A percentile compares a stretch with the other conserved stretches of the same genome.
These are phyloP conservation scores for Pseudogymnoascus verrucosus DNA, from an alignment of 2,329 filamentous ascomycete genomes.

Conservation along the genomic window DNA sequence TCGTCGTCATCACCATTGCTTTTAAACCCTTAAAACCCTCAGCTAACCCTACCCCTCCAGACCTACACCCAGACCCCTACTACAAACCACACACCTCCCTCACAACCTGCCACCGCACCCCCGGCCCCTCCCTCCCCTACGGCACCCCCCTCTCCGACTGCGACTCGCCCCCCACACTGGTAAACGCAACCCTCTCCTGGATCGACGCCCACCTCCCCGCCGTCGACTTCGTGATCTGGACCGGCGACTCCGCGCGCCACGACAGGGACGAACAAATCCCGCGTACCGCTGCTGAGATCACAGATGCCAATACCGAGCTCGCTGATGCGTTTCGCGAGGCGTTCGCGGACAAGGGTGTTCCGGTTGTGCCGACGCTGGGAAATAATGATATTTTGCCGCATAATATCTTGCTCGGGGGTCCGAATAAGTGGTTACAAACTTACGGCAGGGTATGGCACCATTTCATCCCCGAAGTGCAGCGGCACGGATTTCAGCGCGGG, in stretches of 20 bases:
- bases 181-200: slow-evolving; percentile 89
- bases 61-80: slow-evolving; percentile 84
- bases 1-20: slow-evolving; percentile 9
- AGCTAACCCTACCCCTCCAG: slow-evolving; percentile 37
- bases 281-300: slow-evolving; percentile 66
- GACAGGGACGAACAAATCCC: slow-evolving; percentile 79
- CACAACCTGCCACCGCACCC: slow-evolving; percentile 69
- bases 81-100: slow-evolving; percentile 72
- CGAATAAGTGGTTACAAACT: slow-evolving; percentile 74
- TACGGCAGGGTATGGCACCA: slow-evolving; percentile 73
- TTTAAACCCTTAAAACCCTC: not conserved
- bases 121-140: slow-evolving; percentile 70
- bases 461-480: slow-evolving; percentile 88
- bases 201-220: slow-evolving; percentile 70
- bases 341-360: slow-evolving; percentile 57
- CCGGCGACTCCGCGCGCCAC: slow-evolving; percentile 81
- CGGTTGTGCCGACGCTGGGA: slow-evolving; percentile 82
- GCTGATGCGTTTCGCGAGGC: slow-evolving; percentile 68
- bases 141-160: slow-evolving; percentile 84
- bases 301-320: slow-evolving; percentile 66
- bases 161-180: slow-evolving; percentile 71
- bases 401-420: slow-evolving; percentile 81
- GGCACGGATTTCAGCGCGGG: slow-evolving; percentile 82
- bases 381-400: slow-evolving; percentile 98
- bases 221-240: slow-evolving; percentile 90